Base-by-base conservation (phyloP, 2,329 filamentous ascomycete genomes). In the Aspergillus calidoustus region DNA sequence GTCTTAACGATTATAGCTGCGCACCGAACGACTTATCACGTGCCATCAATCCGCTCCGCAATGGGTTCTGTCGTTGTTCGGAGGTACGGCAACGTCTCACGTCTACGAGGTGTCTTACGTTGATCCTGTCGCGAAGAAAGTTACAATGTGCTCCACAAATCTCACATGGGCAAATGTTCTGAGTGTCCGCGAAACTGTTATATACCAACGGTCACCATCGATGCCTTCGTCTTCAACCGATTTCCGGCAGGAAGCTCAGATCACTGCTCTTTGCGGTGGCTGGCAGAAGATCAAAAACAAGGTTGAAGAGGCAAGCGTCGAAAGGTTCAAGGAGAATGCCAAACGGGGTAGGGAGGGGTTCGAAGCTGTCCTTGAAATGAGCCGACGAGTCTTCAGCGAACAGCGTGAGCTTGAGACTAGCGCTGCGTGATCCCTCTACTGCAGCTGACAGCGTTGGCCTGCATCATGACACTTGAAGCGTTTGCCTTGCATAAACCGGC, bases 241-340 rank as follows among this genome's bases (percentile, higher is more conserved):
- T 65, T 98, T 99, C 74, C 84, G 88, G 52, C 95, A 99, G 81
- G 89, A 92, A 64, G 95, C 95, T 44, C 88, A 93, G 79, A 94
- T 99, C 74, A 97, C 93, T 1, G 95, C 95, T 0, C 83, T 98
- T 9, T 97, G 93, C 77, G 94, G 95, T 68, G 95, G 95, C 64
- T 99, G 95, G 93, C 92, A 97, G 80, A 92, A 93, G 75, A 93
- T 98, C 76, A 95, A 92, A 84, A 97, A 95, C 80, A 92, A 89
- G 76, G 96, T 99, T 71, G 95, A 99, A 82, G 93, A 98, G 71
- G 89, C 91, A 56, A 91, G 93, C 47, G 90, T 98, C 49, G 91
- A 90, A 67, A 84, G 92, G 58, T 99, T 99, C 82, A 86, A 88
- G 69, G 92, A 99, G 79, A 99, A 99, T 73, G 94, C 95, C 25